A percentile compares a stretch with the other conserved stretches of the same genome.
phyloP scores from a whole-genome alignment of 75 land plant genomes.

The Cupressus sempervirens region DNA sequence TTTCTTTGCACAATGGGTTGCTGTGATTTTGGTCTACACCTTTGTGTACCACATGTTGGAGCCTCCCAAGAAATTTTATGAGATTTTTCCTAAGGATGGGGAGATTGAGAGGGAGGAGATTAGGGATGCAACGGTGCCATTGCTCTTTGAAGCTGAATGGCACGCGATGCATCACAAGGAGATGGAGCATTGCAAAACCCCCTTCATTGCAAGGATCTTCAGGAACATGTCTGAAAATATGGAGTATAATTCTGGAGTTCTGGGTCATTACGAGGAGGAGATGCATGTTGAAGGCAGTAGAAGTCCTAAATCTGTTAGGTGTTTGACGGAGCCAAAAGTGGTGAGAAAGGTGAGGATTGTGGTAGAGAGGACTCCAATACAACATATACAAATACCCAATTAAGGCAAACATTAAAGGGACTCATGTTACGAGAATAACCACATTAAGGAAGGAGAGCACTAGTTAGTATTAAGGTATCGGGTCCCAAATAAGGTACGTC shows the following conservation, averaged over 20 bases:
- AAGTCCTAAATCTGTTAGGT: conserved; percentile 49
- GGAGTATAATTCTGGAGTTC: conserved; percentile 21
- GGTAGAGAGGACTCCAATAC: conserved; percentile 76
- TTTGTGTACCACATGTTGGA: conserved; percentile 93
- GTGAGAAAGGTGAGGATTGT: conserved; percentile 70
- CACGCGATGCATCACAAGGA: conserved; percentile 74
- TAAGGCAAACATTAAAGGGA: no score
- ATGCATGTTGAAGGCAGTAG: background rate
- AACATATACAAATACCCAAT: no score
- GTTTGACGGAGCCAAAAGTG: conserved; percentile 71
- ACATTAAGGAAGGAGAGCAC: no score
- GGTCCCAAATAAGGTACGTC: no score
- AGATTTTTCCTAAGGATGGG: conserved; percentile 44
- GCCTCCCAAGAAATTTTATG: conserved; percentile 71
- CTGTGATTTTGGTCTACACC: conserved; percentile 77
- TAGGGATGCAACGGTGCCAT: conserved; percentile 38
- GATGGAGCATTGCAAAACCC: conserved; percentile 61
- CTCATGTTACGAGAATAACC: no score
- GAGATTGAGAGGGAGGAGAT: conserved; percentile 19
- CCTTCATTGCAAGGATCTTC: conserved; percentile 72
- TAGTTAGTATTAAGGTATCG: no score
- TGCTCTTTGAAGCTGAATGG: conserved; percentile 81
- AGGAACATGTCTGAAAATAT: conserved; percentile 34
- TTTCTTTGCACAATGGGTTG: conserved; percentile 90
- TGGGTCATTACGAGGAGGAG: conserved; percentile 16